Percentiles rank a stretch among this genome's conserved stretches.
phyloP scores from a whole-genome alignment of 2,329 filamentous ascomycete species.

The Fusarium xyrophilum region DNA sequence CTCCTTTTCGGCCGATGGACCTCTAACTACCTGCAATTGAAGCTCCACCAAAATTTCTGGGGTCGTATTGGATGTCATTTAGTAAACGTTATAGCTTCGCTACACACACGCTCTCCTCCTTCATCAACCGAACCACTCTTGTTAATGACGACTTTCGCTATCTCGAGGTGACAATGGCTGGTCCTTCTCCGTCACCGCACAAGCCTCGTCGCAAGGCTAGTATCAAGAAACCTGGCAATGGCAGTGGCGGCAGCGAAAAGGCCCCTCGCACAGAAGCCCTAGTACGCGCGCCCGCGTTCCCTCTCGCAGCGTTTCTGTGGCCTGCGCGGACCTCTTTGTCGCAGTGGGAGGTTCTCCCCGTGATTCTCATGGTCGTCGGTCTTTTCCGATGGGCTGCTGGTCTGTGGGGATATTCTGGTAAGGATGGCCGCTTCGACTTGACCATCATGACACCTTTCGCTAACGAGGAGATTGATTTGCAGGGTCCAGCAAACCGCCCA shows the following conservation, averaged over 20 bases:
- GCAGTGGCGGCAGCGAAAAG: constrained; percentile 43
- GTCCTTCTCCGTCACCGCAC: constrained; percentile 62
- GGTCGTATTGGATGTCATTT: constrained; percentile 19
- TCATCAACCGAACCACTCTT: constrained; percentile 13
- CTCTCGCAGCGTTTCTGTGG: constrained; percentile 93
- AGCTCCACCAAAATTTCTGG: constrained; percentile 37
- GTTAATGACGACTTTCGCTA: constrained; percentile 32
- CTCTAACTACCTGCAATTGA: neutral
- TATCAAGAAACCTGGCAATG: constrained; percentile 53
- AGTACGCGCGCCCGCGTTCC: constrained; percentile 75
- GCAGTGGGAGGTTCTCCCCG: constrained; percentile 89
- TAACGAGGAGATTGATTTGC: constrained; percentile 17
- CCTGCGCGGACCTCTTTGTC: constrained; percentile 82
- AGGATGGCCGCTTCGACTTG: constrained; percentile 28
- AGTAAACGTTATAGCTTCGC: constrained; percentile 19
- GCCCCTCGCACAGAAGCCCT: constrained; percentile 51
- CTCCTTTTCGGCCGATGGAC: constrained; percentile 30
- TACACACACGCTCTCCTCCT: constrained; percentile 18
- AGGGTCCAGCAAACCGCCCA: constrained; percentile 83
- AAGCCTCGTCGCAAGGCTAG: constrained; percentile 63
- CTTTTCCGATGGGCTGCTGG: constrained; percentile 93
- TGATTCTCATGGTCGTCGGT: constrained; percentile 88
- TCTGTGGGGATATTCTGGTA: constrained; percentile 94
- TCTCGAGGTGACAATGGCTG: constrained; percentile 55
- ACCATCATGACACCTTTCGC: constrained; percentile 11